These are phyloP conservation scores for Phytophthora nicotianae DNA, from an alignment of 352 stramenopile species.

Conservation along the genomic window DNA sequence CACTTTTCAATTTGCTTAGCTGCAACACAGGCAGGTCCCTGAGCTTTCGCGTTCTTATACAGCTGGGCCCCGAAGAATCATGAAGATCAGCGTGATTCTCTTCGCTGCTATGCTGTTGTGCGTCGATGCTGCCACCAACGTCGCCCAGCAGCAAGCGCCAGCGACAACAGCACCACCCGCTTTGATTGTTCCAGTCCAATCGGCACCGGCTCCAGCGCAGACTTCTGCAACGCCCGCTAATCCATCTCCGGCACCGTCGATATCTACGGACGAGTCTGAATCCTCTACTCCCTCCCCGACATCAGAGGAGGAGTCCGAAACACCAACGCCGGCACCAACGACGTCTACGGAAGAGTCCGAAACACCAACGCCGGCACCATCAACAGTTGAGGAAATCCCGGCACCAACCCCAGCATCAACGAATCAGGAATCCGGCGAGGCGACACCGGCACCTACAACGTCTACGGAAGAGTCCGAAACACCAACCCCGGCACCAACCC, in stretches of 20 bases:
- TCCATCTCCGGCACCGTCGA: constrained; percentile 13
- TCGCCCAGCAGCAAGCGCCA: constrained; percentile 15
- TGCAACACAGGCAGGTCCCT: constrained; percentile 17
- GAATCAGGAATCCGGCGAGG: background rate
- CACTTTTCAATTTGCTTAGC: constrained; percentile 30
- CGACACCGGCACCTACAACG: background rate
- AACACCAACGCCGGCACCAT: background rate
- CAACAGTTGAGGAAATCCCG: background rate
- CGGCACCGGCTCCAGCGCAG: constrained; percentile 8
- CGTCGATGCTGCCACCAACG: constrained; percentile 14
- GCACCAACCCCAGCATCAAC: background rate
- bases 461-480: background rate
- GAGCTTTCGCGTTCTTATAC: constrained; percentile 16
- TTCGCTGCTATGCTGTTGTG: constrained; percentile 19
- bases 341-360: background rate
- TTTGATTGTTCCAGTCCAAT: background rate
- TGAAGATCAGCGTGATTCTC: constrained; percentile 29
- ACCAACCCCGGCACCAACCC: background rate
- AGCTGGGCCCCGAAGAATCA: constrained; percentile 8
- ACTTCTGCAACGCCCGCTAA: background rate
- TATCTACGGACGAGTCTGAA: constrained; percentile 1
- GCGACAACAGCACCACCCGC: constrained; percentile 1
- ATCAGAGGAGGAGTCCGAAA: too few relatives aligned
- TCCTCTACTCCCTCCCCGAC: background rate
- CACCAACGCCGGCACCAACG: background rate